Evolutionary conservation across 768 basidiomycete genomes (phyloP).

Genomic region (Candolleomyces efflorescens): DNA sequence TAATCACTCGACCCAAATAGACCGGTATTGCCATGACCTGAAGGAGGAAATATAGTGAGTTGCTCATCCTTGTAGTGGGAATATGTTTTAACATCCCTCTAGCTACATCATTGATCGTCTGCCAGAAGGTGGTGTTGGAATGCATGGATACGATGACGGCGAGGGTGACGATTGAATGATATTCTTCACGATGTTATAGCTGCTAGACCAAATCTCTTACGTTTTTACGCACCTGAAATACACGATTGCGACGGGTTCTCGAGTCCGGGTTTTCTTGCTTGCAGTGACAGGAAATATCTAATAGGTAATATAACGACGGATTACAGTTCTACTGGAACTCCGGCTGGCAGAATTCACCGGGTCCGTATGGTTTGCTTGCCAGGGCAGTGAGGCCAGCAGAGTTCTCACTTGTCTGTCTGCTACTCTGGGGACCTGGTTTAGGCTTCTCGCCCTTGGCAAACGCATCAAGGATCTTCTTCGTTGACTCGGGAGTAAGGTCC

Average conservation of each 20-base stretch:
- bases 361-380: slow-evolving; percentile 86
- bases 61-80: background rate
- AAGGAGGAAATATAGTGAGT: slow-evolving; percentile 81
- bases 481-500: slow-evolving; percentile 75
- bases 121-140: slow-evolving; percentile 72
- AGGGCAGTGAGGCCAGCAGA: slow-evolving; percentile 85
- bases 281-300: background rate
- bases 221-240: background rate
- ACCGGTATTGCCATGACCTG: slow-evolving; percentile 82
- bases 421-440: slow-evolving; percentile 90
- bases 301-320: background rate
- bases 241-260: background rate
- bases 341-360: slow-evolving; percentile 81
- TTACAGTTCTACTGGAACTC: slow-evolving; percentile 64
- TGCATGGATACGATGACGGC: slow-evolving; percentile 71
- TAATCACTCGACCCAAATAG: slow-evolving; percentile 31
- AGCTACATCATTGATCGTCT: slow-evolving; percentile 70
- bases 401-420: slow-evolving; percentile 87
- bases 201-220: background rate
- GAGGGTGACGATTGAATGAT: slow-evolving; percentile 70
- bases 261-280: background rate
- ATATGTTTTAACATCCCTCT: slow-evolving; percentile 10
- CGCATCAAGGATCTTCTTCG: slow-evolving; percentile 74
- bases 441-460: slow-evolving; percentile 82
- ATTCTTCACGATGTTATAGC: background rate